Evolutionary conservation across 1,284 basidiomycete genomes (phyloP), one percentile per base, ranked within the genome.

Genomic region (Phellopilus nigrolimitatus): DNA sequence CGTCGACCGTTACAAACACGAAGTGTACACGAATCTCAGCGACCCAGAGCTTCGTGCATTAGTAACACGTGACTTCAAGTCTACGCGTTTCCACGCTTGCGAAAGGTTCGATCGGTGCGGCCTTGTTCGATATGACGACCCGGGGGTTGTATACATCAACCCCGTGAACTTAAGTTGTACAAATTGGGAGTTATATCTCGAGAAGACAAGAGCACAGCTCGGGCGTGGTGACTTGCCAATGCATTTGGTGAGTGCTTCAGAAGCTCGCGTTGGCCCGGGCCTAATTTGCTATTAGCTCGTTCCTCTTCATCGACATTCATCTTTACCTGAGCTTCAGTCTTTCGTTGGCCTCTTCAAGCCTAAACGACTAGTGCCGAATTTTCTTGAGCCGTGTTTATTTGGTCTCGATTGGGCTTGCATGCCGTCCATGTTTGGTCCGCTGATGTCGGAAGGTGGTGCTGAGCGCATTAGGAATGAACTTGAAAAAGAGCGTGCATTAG

Each of bases 41-140:
- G 83, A 93, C 56, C 82, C 83, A 0, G 81, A 82, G 57, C 71
- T 95, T 12, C 70, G 72, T 4, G 62, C 68, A 0, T 78, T 92
- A 51, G 74, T 84, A 13, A 93, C 90, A 0, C 66, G 65, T 3
- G 81, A 92, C 27, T 64, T 73, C 4, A 60, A 65, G 0, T 65
- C 68, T 1, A 88, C 88, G 0, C 80, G 92, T 0, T 95, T 97
- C 61, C 94, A 97, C 62, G 92, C 93, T 0, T 97, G 94, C 60
- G 93, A 97, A 61, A 78, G 89, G 0, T 84, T 82, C 49, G 73
- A 83, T 61, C 79, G 86, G 12, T 97, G 94, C 62, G 66, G 75
- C 2, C 72, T 78, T 50, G 79, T 88, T 24, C 73, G 73, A 15
- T 73, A 79, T 0, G 74, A 70, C 1, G 64, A 61, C 5, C 65